phyloP scores from a whole-genome alignment of 2,329 filamentous ascomycete genomes.

The Fusarium verticillioides region DNA sequence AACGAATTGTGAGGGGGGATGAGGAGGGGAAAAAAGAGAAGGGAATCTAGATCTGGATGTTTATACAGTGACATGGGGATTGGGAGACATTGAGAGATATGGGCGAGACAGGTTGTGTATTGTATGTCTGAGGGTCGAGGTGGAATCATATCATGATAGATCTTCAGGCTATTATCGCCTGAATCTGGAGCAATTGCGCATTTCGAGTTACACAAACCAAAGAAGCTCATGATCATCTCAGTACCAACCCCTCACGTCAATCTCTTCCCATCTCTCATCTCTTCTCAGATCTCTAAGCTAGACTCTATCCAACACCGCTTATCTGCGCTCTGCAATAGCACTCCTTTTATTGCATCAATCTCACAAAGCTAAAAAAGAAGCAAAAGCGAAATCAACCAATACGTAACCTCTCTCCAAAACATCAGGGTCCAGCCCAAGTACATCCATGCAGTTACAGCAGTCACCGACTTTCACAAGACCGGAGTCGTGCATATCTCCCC shows the following conservation, averaged over 20 bases:
- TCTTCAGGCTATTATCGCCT: background rate
- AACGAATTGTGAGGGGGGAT: background rate
- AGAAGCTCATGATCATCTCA: background rate
- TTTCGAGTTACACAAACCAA: background rate
- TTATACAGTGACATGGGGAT: background rate
- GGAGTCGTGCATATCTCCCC: constrained; percentile 10
- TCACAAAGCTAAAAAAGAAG: background rate
- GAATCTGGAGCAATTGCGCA: background rate
- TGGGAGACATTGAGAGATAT: background rate
- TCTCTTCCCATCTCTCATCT: background rate
- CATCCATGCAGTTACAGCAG: background rate
- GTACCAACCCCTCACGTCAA: background rate
- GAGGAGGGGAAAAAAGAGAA: background rate
- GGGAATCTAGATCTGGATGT: background rate
- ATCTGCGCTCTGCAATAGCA: background rate
- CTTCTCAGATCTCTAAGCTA: background rate
- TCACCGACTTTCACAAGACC: background rate
- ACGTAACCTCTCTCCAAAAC: background rate
- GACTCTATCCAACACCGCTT: background rate
- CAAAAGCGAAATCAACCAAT: background rate
- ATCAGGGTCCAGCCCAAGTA: background rate
- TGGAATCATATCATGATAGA: background rate
- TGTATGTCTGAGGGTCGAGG: background rate
- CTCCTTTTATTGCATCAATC: background rate
- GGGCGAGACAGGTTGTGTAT: background rate